Evolutionary conservation across 2,329 filamentous ascomycete species (phyloP), one percentile per base, ranked within the genome.

Genomic region (Atkinsonella texensis): DNA sequence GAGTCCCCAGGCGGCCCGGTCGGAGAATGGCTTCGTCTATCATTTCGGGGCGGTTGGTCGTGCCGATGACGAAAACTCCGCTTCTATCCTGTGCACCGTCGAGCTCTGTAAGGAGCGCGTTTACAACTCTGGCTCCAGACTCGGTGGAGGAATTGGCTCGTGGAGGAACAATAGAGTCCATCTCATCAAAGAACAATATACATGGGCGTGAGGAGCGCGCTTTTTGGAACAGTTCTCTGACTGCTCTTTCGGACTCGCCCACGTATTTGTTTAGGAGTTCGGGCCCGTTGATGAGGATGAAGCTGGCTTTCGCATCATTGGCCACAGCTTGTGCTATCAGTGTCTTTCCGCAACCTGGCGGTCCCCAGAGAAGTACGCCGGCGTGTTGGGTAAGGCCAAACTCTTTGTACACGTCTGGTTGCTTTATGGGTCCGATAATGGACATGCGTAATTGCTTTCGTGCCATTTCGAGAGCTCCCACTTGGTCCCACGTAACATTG

Each of bases 201-300:
- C 91, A 97, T 1, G 93, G 93, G 0, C 89, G 79, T 8, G 86
- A 91, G 1, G 86, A 86, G 49, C 90, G 81, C 1, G 93, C 93
- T 15, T 91, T 84, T 56, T 84, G 81, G 68, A 98, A 98, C 0
- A 97, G 85, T 65, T 95, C 89, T 20, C 93, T 83, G 1, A 98
- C 86, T 0, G 90, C 88, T 11, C 91, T 85, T 70, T 98, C 93
- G 7, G 88, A 94, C 68, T 98, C 93, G 58, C 93, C 93, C 10
- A 98, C 90, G 65, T 91, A 98, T 69, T 97, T 98, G 74, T 97
- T 97, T 45, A 98, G 78, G 10, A 98, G 75, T 65, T 98, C 93
- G 0, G 93, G 93, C 0, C 93, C 93, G 68, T 96, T 96, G 69
- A 98, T 89, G 49, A 89, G 89, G 68, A 98, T 98, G 73, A 98